Evolutionary conservation across 352 stramenopile species (phyloP), one percentile per base, ranked within the genome.

Genomic region (Pythium biforme): DNA sequence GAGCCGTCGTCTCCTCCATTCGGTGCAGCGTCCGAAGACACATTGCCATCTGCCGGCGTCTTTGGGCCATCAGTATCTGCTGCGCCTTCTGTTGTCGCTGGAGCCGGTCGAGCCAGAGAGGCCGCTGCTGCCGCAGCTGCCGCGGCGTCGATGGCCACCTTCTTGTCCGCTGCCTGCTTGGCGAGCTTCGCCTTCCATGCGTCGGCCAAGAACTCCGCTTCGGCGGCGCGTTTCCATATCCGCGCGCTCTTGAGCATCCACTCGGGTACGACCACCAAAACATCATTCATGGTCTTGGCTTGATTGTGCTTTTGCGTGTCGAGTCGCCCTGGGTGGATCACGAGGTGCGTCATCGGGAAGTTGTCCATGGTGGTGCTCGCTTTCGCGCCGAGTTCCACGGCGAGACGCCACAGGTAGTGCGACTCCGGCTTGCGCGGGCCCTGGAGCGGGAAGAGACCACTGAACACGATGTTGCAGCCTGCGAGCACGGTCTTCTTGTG

Each of bases 301-400:
- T 95, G 79, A 37, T 83, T 72, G 53, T 93, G 82, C 54, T 95
- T 95, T 53, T 92, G 81, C 15, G 86, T 93, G 37, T 85, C 86
- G 23, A 95, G 71, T 3, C 86, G 80, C 9, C 79, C 80, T 26
- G 86, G 86, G 47, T 95, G 82, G 33, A 95, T 93, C 25, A 93
- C 81, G 55, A 95, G 72, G 60, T 95, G 86, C n/a, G 86, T 95
- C 43, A 92, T 70, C 0, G 81, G 74, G 34, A 95, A 93, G 37
- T 89, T 70, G 26, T 86, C 79, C 64, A 95, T 75, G 0, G 59
- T 74, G 70, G 89, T 81, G 58, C 83, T 93, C 4, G 82, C 82
- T 9, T 43, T 70, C 11, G 83, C 86, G 4, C 83, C 83, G 25
- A 95, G 81, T 31, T 91, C 79, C 11, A 89, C 61, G 11, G 79